These are phyloP conservation scores for Acrocalymma vagum DNA, from an alignment of 2,329 filamentous ascomycete genomes.

Conservation along the genomic window DNA sequence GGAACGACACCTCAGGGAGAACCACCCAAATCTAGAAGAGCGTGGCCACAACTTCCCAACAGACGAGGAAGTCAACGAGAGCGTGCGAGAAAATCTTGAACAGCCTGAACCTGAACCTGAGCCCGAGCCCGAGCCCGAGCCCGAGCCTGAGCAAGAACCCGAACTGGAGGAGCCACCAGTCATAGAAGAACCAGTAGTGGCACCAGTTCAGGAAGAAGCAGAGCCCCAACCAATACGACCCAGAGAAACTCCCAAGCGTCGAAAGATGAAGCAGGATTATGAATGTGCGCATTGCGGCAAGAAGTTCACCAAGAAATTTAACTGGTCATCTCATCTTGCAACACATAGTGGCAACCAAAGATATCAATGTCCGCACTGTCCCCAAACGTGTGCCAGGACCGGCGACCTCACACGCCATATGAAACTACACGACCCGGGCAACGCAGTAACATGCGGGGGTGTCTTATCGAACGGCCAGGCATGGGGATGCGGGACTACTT, in stretches of 20 bases:
- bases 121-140: conserved; percentile 1
- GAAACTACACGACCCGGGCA: conserved; percentile 9
- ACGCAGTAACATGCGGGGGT: conserved; percentile 10
- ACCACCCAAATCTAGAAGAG: conserved; percentile 6
- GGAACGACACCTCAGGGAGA: conserved; percentile 14
- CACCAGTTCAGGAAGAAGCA: neutral
- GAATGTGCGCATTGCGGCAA: conserved; percentile 15
- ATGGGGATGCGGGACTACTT: conserved; percentile 22
- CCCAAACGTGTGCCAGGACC: conserved; percentile 1
- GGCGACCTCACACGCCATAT: conserved; percentile 13
- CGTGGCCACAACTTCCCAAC: conserved; percentile 10
- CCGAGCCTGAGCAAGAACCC: neutral
- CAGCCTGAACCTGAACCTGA: conserved; percentile 8
- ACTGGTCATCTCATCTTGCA: conserved; percentile 16
- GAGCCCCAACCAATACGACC: neutral
- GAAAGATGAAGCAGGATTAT: conserved; percentile 6
- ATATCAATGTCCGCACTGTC: conserved; percentile 9
- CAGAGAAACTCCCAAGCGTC: conserved; percentile 2
- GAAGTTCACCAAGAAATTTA: conserved; percentile 17
- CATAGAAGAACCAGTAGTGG: neutral
- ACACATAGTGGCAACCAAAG: conserved; percentile 6
- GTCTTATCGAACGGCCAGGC: conserved; percentile 9
- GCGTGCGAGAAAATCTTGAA: conserved; percentile 1
- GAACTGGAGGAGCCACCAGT: conserved; percentile 3
- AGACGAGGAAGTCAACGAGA: conserved; percentile 11